Evolutionary conservation across 23 red algal species (phyloP).

Genomic region (Cyanidioschyzon merolae): DNA sequence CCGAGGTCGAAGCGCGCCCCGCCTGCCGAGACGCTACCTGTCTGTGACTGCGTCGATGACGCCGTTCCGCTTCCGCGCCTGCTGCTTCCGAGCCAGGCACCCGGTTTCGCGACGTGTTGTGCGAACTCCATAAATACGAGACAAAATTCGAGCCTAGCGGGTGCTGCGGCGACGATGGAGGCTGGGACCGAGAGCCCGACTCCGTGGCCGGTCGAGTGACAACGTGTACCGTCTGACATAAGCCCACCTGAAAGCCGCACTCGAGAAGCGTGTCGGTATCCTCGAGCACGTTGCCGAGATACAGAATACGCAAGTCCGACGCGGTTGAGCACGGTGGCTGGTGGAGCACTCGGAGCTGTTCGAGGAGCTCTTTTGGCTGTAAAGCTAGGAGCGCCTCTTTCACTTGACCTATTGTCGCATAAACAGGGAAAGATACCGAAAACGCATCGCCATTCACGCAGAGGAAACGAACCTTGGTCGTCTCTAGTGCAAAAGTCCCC

Average conservation of each 20-base stretch:
- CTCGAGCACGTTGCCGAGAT: background rate
- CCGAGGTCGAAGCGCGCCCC: too few species aligned
- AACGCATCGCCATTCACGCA: background rate
- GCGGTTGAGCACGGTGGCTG: background rate
- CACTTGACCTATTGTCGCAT: background rate
- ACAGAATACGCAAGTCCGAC: background rate
- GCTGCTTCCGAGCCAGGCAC: background rate
- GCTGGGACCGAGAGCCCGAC: background rate
- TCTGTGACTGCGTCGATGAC: background rate
- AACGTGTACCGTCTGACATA: background rate
- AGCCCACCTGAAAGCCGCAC: conserved; percentile 1
- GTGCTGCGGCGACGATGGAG: background rate
- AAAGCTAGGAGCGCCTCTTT: conserved; percentile 8
- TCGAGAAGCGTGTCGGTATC: conserved; percentile 1
- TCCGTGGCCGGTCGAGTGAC: background rate
- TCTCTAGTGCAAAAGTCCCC: background rate
- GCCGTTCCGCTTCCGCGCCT: background rate
- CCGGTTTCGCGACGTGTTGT: background rate
- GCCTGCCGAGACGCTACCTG: background rate
- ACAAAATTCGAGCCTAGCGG: background rate
- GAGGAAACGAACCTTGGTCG: conserved; percentile 2
- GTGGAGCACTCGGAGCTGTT: background rate
- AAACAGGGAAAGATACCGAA: background rate
- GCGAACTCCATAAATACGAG: background rate
- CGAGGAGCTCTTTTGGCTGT: background rate